These are phyloP conservation scores for Earliella scabrosa DNA, from an alignment of 1,284 basidiomycete genomes.

Conservation along the genomic window DNA sequence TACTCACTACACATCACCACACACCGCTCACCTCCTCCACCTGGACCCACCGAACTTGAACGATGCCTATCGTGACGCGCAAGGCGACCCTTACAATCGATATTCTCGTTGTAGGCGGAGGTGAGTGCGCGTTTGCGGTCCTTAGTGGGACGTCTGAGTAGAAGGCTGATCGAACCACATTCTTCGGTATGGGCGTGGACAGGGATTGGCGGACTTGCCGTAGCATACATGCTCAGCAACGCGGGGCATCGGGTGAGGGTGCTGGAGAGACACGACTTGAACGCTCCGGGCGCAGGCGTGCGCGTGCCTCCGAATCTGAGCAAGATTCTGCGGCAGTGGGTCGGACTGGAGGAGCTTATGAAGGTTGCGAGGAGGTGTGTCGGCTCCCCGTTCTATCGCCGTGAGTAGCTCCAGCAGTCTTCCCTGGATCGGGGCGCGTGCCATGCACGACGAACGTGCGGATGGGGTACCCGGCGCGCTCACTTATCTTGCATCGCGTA, in stretches of 20 bases:
- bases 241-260: conserved; percentile 57
- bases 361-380: conserved; percentile 35
- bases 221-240: conserved; percentile 49
- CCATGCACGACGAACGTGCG: too few species aligned
- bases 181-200: background rate
- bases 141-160: background rate
- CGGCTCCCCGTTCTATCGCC: conserved; percentile 31
- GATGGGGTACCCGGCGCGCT: background rate
- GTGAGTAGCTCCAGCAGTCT: conserved; percentile 24
- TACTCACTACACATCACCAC: too few species aligned
- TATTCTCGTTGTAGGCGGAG: background rate
- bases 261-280: conserved; percentile 44
- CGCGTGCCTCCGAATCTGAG: conserved; percentile 56
- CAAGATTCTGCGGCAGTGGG: conserved; percentile 57
- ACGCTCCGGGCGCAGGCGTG: conserved; percentile 43
- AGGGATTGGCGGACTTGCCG: conserved; percentile 49
- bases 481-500: conserved; percentile 21
- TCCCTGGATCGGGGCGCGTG: background rate
- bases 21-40: too few species aligned
- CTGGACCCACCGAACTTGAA: background rate
- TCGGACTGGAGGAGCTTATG: conserved; percentile 43
- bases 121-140: background rate
- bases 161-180: too few species aligned
- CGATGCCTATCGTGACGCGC: background rate
- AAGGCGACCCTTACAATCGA: background rate